Evolutionary conservation across 73 alveolate species (phyloP), one percentile per base, ranked within the genome.

Genomic region (Loxodes magnus): DNA sequence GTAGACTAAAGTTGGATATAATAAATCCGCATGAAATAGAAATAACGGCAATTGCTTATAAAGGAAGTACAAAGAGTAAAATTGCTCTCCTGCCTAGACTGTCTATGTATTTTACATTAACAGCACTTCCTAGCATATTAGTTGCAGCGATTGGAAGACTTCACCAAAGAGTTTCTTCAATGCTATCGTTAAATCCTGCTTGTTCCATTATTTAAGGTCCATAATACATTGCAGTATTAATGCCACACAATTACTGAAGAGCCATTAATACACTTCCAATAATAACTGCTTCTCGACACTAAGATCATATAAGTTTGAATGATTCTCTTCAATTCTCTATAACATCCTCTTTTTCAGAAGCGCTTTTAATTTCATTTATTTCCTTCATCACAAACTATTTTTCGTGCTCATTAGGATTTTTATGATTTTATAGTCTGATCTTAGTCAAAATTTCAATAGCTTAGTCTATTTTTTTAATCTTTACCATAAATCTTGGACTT

Each of bases 181-280:
- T 16, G 10, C 20, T n/a, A 0, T 12, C 5, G 14, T 64, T 73
- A 28, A 63, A 52, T 3, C 85, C 85, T 22, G 78, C 64, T 21
- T 36, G 31, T 27, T 37, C 3, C 52, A 62, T 29, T 0, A 70
- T 60, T 6, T 49, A 33, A 22, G 84, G 84, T 4, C 77, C 84
- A 37, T 44, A 70, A 36, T 70, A 70, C 84, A 70, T 70, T n/a
- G 42, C 67, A 1, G 84, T 70, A 24, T 70, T 70, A 41, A 70
- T 70, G 34, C 85, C 85, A 31, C 60, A 27, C 48, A 71, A 28
- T 27, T 63, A 41, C 44, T 71, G 50, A 48, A 36, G 64, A 21
- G 55, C 15, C 48, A 62, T 50, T 1, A 62, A 33, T 26, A 55
- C 69, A 21, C 41, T 34, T 3, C 74, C 82, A 4, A 35, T 20